These are phyloP conservation scores for Orobanche coerulescens DNA, from an alignment of 257 asterid species.

Conservation along the genomic window DNA sequence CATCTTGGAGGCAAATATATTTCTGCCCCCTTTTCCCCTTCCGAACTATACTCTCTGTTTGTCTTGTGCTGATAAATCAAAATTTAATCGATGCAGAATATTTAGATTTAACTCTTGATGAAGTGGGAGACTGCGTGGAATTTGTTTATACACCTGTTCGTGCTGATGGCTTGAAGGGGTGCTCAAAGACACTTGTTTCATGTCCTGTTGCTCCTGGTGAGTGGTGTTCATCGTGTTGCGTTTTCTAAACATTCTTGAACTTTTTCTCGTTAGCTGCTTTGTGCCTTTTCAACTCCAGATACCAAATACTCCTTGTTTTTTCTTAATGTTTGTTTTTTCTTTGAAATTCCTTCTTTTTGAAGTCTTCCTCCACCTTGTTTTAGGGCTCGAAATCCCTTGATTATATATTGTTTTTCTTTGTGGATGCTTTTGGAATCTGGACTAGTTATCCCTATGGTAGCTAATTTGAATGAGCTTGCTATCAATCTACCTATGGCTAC, in stretches of 20 bases:
- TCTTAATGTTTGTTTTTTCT: neutral
- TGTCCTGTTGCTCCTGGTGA: conserved; percentile 71
- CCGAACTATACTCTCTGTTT: neutral
- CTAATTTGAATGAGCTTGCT: conserved; percentile 10
- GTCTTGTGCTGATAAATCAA: conserved; percentile 13
- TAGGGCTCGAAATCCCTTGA: neutral
- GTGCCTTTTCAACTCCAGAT: neutral
- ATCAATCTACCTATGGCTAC: neutral
- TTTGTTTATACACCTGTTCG: conserved; percentile 79
- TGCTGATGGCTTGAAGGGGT: conserved; percentile 73
- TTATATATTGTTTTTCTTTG: neutral
- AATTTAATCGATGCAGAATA: conserved; percentile 41
- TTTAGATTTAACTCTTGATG: conserved; percentile 62
- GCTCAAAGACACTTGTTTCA: conserved; percentile 47
- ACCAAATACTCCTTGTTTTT: neutral
- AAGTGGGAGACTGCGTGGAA: conserved; percentile 67
- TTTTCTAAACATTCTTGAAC: neutral
- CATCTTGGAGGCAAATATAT: conserved; percentile 46
- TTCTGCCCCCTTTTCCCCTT: neutral
- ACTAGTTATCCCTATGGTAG: neutral
- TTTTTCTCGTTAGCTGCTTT: neutral
- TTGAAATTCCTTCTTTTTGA: neutral
- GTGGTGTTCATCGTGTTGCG: neutral
- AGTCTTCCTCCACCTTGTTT: too few species aligned
- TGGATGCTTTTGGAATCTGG: neutral